A percentile compares a stretch with the other conserved stretches of the same genome.
phyloP scores from a whole-genome alignment of 306 rosid species.

The Acmispon strigosus region DNA sequence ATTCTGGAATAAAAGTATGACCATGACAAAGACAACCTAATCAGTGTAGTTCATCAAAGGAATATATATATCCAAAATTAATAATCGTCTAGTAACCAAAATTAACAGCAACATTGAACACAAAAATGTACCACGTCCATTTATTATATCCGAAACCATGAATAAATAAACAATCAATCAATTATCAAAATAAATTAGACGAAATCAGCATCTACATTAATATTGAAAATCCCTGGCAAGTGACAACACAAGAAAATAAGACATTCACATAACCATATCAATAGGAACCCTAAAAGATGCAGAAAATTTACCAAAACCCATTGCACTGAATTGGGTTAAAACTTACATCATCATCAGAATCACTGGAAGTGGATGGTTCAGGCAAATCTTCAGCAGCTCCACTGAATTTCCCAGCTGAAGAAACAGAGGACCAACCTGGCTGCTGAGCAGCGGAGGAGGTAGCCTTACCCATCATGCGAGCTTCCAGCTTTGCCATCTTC shows the following conservation, averaged over 20 bases:
- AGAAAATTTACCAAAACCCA: not conserved
- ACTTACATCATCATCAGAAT: conserved; percentile 89
- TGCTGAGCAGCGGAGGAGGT: conserved; percentile 56
- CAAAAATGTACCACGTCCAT: not conserved
- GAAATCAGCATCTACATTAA: not conserved
- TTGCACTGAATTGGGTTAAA: conserved; percentile 2
- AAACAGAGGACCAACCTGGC: conserved; percentile 52
- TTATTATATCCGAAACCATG: not conserved
- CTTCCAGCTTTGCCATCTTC: conserved; percentile 95
- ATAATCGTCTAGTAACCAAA: not conserved
- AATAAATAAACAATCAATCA: not conserved
- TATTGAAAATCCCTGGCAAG: not conserved
- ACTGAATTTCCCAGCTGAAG: conserved; percentile 53
- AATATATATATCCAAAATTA: not conserved
- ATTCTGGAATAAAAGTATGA: conserved; percentile 28
- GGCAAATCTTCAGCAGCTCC: conserved; percentile 53
- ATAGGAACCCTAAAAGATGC: not conserved
- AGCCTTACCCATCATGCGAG: conserved; percentile 90
- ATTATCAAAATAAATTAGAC: not conserved
- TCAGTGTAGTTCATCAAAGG: not conserved
- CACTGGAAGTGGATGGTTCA: conserved; percentile 81
- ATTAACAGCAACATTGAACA: conserved; percentile 5
- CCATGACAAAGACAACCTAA: not conserved
- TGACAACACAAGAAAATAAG: not conserved
- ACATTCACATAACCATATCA: not conserved